A percentile compares a stretch with the other conserved stretches of the same genome.
Evolutionary conservation across 2,329 filamentous ascomycete genomes (phyloP).

Genomic region (Ceratocystiopsis brevicomis): DNA sequence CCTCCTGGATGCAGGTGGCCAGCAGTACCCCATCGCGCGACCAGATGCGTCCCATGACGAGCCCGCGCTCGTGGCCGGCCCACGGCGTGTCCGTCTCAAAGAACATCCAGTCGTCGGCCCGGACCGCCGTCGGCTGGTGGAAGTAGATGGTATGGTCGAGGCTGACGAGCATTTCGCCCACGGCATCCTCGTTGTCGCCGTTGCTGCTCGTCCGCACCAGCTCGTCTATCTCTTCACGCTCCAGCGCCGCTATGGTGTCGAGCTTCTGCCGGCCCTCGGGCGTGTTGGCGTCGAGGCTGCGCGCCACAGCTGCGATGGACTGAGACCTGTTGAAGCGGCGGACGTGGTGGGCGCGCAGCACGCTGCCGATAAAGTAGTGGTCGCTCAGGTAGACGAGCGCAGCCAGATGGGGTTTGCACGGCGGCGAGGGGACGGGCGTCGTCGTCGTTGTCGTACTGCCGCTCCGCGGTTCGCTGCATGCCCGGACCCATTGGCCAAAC

Average conservation of each 20-base stretch:
- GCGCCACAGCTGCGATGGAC: not conserved
- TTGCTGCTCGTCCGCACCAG: too few species aligned
- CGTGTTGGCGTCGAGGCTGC: not conserved
- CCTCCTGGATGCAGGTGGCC: slow-evolving; percentile 66
- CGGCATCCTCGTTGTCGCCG: slow-evolving; percentile 6
- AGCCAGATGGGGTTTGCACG: slow-evolving; percentile 48
- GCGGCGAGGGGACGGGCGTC: too few species aligned
- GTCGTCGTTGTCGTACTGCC: too few species aligned
- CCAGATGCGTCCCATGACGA: slow-evolving; percentile 61
- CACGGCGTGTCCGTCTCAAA: slow-evolving; percentile 65
- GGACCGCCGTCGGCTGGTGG: slow-evolving; percentile 36
- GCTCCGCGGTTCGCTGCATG: not conserved
- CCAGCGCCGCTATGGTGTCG: not conserved
- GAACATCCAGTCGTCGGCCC: slow-evolving; percentile 57
- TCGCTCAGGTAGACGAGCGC: slow-evolving; percentile 89
- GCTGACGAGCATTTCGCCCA: slow-evolving; percentile 64
- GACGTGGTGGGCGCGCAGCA: slow-evolving; percentile 51
- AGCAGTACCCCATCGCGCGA: slow-evolving; percentile 49
- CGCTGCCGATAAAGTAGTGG: slow-evolving; percentile 78
- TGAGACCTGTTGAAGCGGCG: not conserved
- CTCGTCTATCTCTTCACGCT: slow-evolving; percentile 2
- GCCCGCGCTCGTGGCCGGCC: slow-evolving; percentile 55
- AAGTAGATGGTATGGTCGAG: slow-evolving; percentile 58
- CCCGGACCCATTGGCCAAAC: not conserved
- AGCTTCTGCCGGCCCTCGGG: not conserved